A percentile compares a stretch with the other conserved stretches of the same genome.
These are phyloP conservation scores for Colletotrichum cereale DNA, from an alignment of 2,329 filamentous ascomycete genomes.

Conservation along the genomic window DNA sequence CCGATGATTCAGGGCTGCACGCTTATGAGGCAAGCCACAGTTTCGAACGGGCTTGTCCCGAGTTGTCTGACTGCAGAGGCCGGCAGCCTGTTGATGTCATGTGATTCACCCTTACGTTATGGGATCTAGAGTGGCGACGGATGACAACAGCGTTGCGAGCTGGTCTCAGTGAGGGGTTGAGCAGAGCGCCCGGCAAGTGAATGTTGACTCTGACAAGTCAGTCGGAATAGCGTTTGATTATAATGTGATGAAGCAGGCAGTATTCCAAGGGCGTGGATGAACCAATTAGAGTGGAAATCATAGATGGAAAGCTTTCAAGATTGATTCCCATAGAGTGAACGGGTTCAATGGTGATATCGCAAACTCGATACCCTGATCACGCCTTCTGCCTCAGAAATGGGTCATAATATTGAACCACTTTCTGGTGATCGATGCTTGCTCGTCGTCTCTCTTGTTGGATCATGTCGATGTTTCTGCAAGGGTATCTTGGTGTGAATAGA, in stretches of 20 bases:
- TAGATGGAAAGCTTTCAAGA: no score
- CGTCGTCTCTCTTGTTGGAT: not conserved
- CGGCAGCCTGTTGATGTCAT: conserved; percentile 9
- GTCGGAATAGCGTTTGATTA: no score
- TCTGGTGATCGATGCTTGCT: not conserved
- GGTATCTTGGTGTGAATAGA: not conserved
- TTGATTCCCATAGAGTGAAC: not conserved
- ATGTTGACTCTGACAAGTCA: not conserved
- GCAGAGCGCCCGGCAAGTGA: not conserved
- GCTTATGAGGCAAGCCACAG: conserved; percentile 14
- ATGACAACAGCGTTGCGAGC: not conserved
- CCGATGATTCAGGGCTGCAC: not conserved
- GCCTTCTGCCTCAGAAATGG: not conserved
- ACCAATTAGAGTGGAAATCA: not conserved
- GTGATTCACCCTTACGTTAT: conserved; percentile 5
- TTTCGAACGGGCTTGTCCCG: not conserved
- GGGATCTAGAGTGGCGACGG: not conserved
- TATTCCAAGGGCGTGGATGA: not conserved
- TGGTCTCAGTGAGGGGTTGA: not conserved
- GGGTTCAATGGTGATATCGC: not conserved
- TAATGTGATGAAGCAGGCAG: not conserved
- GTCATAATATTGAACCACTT: not conserved
- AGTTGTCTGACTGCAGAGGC: not conserved
- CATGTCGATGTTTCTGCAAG: rapidly evolving
- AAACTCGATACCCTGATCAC: not conserved